Conservation (phyloP, 2,329 filamentous ascomycete genomes). For the Neodidymelliopsis sp. region DNA sequence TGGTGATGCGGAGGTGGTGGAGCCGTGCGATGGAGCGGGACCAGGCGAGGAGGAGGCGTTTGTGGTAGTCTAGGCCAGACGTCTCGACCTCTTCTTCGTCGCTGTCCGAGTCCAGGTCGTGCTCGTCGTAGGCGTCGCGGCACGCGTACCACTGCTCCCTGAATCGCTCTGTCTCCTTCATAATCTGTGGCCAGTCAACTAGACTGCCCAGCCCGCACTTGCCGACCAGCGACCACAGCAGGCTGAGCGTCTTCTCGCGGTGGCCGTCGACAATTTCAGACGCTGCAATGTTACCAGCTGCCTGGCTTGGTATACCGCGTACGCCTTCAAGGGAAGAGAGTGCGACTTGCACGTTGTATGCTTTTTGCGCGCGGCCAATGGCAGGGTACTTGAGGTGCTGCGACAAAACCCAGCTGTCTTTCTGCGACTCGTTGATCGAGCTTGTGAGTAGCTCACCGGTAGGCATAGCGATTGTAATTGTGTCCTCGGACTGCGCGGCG, state of each 20-base stretch:
- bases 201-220: constrained; percentile 63
- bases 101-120: constrained; percentile 44
- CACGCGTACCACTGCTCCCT: constrained; percentile 39
- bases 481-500: constrained; percentile 44
- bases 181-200: constrained; percentile 63
- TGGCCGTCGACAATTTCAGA: constrained; percentile 70
- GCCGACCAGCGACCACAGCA: constrained; percentile 67
- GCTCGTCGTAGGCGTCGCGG: constrained; percentile 40
- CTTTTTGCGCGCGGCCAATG: constrained; percentile 61
- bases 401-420: constrained; percentile 58
- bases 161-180: constrained; percentile 60
- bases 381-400: constrained; percentile 67
- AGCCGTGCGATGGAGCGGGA: constrained; percentile 59
- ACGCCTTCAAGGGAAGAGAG: constrained; percentile 60
- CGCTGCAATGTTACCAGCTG: constrained; percentile 56
- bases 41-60: constrained; percentile 63
- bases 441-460: constrained; percentile 54
- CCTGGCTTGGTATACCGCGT: constrained; percentile 49
- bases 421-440: constrained; percentile 38
- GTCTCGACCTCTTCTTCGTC: constrained; percentile 31
- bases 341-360: constrained; percentile 67
- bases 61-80: constrained; percentile 45
- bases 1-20: constrained; percentile 57
- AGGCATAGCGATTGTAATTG: constrained; percentile 56
- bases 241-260: constrained; percentile 67